Conservation (phyloP, 148 eudicot genomes). For the Chenopodium formosanum region DNA sequence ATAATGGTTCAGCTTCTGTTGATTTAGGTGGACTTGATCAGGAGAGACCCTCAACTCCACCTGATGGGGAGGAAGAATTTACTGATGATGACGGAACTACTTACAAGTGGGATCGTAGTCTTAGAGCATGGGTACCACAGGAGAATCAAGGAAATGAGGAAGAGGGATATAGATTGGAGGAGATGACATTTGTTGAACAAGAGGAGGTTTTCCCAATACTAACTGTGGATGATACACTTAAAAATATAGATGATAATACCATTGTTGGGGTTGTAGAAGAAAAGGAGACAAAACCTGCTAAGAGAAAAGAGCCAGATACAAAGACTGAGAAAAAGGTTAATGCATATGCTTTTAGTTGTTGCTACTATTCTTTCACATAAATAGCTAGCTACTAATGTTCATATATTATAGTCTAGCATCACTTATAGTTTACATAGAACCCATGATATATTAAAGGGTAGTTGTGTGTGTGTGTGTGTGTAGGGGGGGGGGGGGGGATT, state of each 20-base stretch:
- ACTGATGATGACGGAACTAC: slow-evolving; percentile 93
- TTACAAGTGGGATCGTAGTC: slow-evolving; percentile 83
- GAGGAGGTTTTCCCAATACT: slow-evolving; percentile 76
- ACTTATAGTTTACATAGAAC: background rate
- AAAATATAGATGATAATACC: slow-evolving; percentile 33
- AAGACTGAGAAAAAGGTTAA: slow-evolving; percentile 74
- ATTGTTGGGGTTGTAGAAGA: slow-evolving; percentile 37
- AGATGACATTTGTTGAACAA: slow-evolving; percentile 69
- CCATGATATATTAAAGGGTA: background rate
- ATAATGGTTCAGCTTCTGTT: slow-evolving; percentile 27
- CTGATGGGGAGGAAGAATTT: slow-evolving; percentile 92
- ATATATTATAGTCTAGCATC: background rate
- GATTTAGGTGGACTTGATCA: slow-evolving; percentile 28
- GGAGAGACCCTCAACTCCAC: slow-evolving; percentile 86
- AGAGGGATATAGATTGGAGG: slow-evolving; percentile 59
- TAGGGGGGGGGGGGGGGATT: too few relatives aligned
- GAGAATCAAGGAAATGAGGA: slow-evolving; percentile 31
- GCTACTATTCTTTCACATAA: background rate
- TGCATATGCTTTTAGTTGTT: background rate
- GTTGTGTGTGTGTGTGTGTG: background rate
- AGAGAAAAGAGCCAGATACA: slow-evolving; percentile 77
- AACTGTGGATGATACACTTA: slow-evolving; percentile 32
- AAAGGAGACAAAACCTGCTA: slow-evolving; percentile 41
- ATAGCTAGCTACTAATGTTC: slow-evolving; percentile 9
- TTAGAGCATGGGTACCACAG: slow-evolving; percentile 94